phyloP scores from a whole-genome alignment of 1,139 yeast species.

The Saccharomyces pastorianus region DNA sequence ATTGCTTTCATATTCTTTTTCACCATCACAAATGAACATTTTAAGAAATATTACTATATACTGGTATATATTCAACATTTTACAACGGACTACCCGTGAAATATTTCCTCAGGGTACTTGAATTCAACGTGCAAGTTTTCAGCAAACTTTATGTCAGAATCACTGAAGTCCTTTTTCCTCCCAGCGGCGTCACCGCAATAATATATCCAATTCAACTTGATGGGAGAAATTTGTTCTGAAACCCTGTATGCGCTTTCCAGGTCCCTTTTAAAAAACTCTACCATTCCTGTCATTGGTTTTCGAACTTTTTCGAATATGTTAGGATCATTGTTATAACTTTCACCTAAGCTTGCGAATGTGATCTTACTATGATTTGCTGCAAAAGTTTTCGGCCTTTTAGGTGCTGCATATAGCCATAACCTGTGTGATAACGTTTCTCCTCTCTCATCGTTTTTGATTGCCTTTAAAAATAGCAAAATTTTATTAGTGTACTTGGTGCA shows the following conservation, averaged over 20 bases:
- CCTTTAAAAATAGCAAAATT: slow-evolving; percentile 35
- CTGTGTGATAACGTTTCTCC: slow-evolving; percentile 25
- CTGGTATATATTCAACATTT: neutral
- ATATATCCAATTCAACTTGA: slow-evolving; percentile 43
- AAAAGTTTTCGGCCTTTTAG: slow-evolving; percentile 39
- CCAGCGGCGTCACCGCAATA: slow-evolving; percentile 99
- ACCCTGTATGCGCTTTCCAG: slow-evolving; percentile 6
- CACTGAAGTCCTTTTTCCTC: slow-evolving; percentile 64
- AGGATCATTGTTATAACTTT: slow-evolving; percentile 10
- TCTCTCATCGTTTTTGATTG: slow-evolving; percentile 11
- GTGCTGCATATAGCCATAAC: slow-evolving; percentile 56
- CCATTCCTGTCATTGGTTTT: slow-evolving; percentile 75
- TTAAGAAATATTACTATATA: neutral
- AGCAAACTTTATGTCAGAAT: slow-evolving; percentile 69
- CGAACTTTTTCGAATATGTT: slow-evolving; percentile 39
- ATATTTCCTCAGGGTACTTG: slow-evolving; percentile 59
- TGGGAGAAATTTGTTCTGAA: slow-evolving; percentile 1
- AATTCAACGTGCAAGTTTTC: slow-evolving; percentile 45
- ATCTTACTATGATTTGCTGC: slow-evolving; percentile 5
- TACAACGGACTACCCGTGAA: slow-evolving; percentile 3
- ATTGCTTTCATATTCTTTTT: neutral
- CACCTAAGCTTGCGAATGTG: slow-evolving; percentile 10
- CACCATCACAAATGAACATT: neutral
- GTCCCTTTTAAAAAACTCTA: slow-evolving; percentile 42
- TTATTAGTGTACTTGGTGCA: slow-evolving; percentile 41